A percentile compares a stretch with the other conserved stretches of the same genome.
Conservation (phyloP, 1,284 basidiomycete genomes). For the Leccinum pachyderme region DNA sequence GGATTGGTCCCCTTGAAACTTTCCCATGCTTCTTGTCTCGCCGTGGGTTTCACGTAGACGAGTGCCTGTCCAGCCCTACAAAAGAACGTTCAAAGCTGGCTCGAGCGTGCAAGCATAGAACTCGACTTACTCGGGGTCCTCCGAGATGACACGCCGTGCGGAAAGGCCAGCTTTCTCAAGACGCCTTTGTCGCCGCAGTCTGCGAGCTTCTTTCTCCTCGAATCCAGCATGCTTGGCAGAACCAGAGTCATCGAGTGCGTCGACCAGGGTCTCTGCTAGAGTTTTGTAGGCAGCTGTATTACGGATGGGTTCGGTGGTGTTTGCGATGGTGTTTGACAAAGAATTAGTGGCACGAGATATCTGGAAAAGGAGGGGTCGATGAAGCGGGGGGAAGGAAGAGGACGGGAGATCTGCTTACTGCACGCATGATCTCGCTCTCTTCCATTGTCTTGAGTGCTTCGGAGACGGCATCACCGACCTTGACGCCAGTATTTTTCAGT, state of each 20-base stretch:
- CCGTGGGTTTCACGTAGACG: conserved; percentile 80
- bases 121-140: conserved; percentile 75
- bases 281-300: conserved; percentile 96
- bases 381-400: neutral
- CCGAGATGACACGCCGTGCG: conserved; percentile 57
- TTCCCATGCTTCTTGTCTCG: conserved; percentile 76
- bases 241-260: conserved; percentile 92
- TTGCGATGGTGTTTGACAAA: conserved; percentile 75
- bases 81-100: conserved; percentile 2
- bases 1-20: conserved; percentile 74
- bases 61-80: conserved; percentile 80
- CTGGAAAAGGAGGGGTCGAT: conserved; percentile 34
- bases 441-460: conserved; percentile 91
- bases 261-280: conserved; percentile 84
- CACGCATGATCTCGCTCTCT: conserved; percentile 89
- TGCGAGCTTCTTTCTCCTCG: conserved; percentile 86
- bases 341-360: conserved; percentile 80
- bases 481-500: conserved; percentile 84
- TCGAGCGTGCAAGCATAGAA: neutral
- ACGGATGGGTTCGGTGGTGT: conserved; percentile 89
- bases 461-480: conserved; percentile 90
- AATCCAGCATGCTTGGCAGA: conserved; percentile 92
- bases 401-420: conserved; percentile 45
- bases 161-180: conserved; percentile 81
- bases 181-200: conserved; percentile 71